These are phyloP conservation scores for Auricularia sp. DNA, from an alignment of 768 basidiomycete genomes.

Conservation along the genomic window DNA sequence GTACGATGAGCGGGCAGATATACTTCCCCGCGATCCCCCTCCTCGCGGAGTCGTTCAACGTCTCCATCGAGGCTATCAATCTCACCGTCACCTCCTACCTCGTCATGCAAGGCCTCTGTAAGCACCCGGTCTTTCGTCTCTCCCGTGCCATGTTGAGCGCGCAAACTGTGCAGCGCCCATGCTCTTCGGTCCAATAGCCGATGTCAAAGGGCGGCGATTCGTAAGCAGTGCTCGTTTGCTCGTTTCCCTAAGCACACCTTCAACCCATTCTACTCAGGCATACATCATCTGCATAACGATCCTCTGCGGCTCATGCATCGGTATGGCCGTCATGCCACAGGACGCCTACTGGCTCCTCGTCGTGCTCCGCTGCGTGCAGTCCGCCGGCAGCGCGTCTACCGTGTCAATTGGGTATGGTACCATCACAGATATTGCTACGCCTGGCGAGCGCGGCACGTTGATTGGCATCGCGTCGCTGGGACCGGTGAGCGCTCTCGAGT, in stretches of 20 bases:
- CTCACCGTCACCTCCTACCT: slow-evolving; percentile 74
- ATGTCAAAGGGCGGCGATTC: slow-evolving; percentile 52
- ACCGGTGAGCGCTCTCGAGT: slow-evolving; percentile 32
- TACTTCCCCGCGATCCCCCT: slow-evolving; percentile 51
- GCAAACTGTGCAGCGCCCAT: slow-evolving; percentile 27
- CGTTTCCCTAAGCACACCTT: neutral
- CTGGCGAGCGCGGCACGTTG: slow-evolving; percentile 64
- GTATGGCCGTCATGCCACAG: slow-evolving; percentile 43
- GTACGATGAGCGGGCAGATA: slow-evolving; percentile 11
- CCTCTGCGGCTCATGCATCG: slow-evolving; percentile 55
- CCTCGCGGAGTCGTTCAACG: slow-evolving; percentile 49
- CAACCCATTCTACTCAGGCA: neutral
- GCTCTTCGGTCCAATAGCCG: slow-evolving; percentile 61
- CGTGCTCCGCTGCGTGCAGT: slow-evolving; percentile 71
- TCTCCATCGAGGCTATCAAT: slow-evolving; percentile 63
- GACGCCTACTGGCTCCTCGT: slow-evolving; percentile 68
- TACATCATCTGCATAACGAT: slow-evolving; percentile 54
- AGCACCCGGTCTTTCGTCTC: slow-evolving; percentile 9
- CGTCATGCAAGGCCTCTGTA: slow-evolving; percentile 54
- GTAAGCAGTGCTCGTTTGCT: slow-evolving; percentile 17
- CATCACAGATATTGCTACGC: slow-evolving; percentile 66
- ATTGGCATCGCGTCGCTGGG: slow-evolving; percentile 57
- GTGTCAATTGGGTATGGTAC: slow-evolving; percentile 58
- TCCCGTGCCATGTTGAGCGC: neutral
- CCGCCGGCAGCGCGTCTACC: slow-evolving; percentile 69